Base-by-base conservation (phyloP, 139 green algal genomes). In the Pseudopediastrum boryanum region DNA sequence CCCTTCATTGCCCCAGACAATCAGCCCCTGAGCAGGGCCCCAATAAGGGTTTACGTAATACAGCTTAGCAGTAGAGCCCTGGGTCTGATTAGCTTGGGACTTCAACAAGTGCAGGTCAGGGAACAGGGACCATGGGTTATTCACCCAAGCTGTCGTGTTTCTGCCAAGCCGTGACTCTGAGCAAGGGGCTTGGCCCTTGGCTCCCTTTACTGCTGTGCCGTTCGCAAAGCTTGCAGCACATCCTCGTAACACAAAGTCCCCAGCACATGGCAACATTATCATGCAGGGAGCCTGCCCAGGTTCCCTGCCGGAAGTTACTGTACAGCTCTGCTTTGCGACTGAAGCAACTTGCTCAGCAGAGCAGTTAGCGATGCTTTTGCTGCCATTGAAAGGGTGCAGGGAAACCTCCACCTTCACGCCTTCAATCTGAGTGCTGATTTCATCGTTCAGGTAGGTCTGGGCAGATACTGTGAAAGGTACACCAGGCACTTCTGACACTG, bases 211-310 rank as follows among this genome's bases (percentile, higher is more conserved):
- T 21, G 31, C 19, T 4, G 23, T 48, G 19, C 69, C 69, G 36
- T 64, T 64, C 1, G 69, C 50, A 48, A 38, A 65, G 10, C 35
- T 25, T 29, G 63, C 35, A 10, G 68, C 44, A 36, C 77, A 87
- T 2, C 67, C 83, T 19, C 56, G 36, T 31, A 87, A 78, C 67
- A 41, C 29, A 35, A 84, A 82, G 42, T 43, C 42, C 2, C 71
- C 83, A 10, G 63, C 71, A 63, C 83, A 87, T 0, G 83, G 83
- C 73, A 87, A 74, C 48, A 36, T 56, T 42, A 87, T 42, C 38
- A 61, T 50, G 59, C 77, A 87, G 8, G 29, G 4, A 12, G 36
- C 23, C 19, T 13, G 42, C 25, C 36, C 33, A 23, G 59, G 21
- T 19, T 39, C 39, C n/a, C 6, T 51, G 31, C 16, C 27, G 62